Conservation (phyloP, 345 rosid species). For the Noccaea bulbosa region DNA sequence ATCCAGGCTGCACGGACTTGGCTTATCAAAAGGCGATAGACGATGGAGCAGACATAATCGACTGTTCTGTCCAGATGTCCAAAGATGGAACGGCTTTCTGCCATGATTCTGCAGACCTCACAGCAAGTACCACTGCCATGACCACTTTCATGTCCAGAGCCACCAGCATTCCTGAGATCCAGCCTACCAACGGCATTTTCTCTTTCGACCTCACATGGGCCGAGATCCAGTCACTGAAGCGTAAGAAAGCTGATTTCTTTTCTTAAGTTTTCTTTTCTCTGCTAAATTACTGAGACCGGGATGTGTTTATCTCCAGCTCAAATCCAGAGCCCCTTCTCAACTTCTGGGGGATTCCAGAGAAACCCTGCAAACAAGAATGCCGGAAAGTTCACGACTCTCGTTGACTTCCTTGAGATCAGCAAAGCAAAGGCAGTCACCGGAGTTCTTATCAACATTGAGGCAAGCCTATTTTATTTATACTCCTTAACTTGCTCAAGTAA, state of each 20-base stretch:
- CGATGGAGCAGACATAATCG: slow-evolving; percentile 82
- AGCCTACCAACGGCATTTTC: slow-evolving; percentile 66
- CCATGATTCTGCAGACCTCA: slow-evolving; percentile 62
- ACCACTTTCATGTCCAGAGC: slow-evolving; percentile 59
- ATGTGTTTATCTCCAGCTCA: slow-evolving; percentile 59
- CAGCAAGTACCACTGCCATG: slow-evolving; percentile 61
- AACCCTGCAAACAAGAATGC: slow-evolving; percentile 68
- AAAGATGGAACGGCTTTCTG: slow-evolving; percentile 88
- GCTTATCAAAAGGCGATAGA: slow-evolving; percentile 78
- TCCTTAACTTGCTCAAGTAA: background rate
- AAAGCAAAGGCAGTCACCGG: slow-evolving; percentile 76
- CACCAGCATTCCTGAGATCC: slow-evolving; percentile 65
- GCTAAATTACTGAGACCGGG: background rate
- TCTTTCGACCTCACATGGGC: slow-evolving; percentile 89
- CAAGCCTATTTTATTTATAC: slow-evolving; percentile 14
- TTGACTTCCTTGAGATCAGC: slow-evolving; percentile 70
- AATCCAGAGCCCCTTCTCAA: slow-evolving; percentile 60
- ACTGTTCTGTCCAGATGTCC: slow-evolving; percentile 84
- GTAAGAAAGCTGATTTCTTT: slow-evolving; percentile 43
- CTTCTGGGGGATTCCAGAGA: slow-evolving; percentile 45
- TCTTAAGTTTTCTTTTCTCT: background rate
- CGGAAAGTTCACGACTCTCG: slow-evolving; percentile 70
- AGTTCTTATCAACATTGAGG: slow-evolving; percentile 73
- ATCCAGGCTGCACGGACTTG: slow-evolving; percentile 82
- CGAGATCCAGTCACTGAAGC: slow-evolving; percentile 76